A percentile compares a stretch with the other conserved stretches of the same genome.
Conservation (phyloP, 495 filamentous ascomycete species). For the Lentithecium fluviatile region DNA sequence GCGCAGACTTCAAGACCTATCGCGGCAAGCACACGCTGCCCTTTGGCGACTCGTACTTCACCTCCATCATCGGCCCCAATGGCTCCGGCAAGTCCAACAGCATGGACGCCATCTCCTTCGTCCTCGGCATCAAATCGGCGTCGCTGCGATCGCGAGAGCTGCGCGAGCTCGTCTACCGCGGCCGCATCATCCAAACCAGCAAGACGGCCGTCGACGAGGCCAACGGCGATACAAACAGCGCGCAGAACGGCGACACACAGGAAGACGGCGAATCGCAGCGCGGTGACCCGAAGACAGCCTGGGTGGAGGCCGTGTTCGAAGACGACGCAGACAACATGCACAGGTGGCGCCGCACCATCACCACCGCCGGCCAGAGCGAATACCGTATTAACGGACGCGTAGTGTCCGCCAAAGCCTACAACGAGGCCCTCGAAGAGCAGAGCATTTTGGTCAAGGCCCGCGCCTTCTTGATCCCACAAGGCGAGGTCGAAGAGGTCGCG, state of each 20-base stretch:
- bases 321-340: conserved; percentile 96
- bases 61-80: conserved; percentile 98
- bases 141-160: conserved; percentile 94
- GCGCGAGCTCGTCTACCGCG: conserved; percentile 92
- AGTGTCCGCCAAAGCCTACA: conserved; percentile 89
- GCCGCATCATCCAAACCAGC: conserved; percentile 85
- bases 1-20: conserved; percentile 96
- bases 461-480: conserved; percentile 98
- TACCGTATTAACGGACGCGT: conserved; percentile 92
- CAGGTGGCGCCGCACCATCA: conserved; percentile 93
- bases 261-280: conserved; percentile 43
- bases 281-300: conserved; percentile 85
- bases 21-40: conserved; percentile 88
- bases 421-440: conserved; percentile 85
- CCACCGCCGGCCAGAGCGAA: conserved; percentile 82
- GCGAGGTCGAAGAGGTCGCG: conserved; percentile 97
- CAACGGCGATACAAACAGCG: conserved; percentile 53
- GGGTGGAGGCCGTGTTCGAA: conserved; percentile 99
- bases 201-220: conserved; percentile 87
- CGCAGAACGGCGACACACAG: conserved; percentile 56
- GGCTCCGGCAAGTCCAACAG: conserved; percentile 99
- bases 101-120: conserved; percentile 99
- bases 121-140: conserved; percentile 96
- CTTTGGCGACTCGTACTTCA: conserved; percentile 99
- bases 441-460: conserved; percentile 97